A percentile compares a stretch with the other conserved stretches of the same genome.
phyloP scores from a whole-genome alignment of 164 flowering plant genomes.

The Annona cherimola region DNA sequence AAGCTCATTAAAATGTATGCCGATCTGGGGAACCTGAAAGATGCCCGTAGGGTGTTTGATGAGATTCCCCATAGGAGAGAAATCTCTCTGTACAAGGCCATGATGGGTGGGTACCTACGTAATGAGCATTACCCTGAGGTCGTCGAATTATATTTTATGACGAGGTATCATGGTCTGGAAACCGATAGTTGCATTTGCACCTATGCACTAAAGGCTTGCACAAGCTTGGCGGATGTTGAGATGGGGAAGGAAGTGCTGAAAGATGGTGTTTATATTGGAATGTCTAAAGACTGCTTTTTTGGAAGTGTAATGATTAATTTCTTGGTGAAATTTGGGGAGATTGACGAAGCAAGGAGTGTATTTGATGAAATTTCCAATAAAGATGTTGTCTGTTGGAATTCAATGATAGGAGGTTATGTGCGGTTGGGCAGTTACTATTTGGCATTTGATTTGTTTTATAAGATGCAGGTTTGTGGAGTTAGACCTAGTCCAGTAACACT shows the following conservation, averaged over 20 bases:
- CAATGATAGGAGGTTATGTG: slow-evolving; percentile 34
- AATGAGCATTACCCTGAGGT: slow-evolving; percentile 19
- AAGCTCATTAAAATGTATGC: slow-evolving; percentile 24
- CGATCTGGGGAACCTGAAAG: slow-evolving; percentile 18
- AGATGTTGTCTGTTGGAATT: slow-evolving; percentile 53
- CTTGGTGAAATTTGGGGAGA: slow-evolving; percentile 25
- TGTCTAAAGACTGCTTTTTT: slow-evolving; percentile 21
- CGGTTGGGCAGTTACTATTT: slow-evolving; percentile 9
- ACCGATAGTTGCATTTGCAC: slow-evolving; percentile 28
- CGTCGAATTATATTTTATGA: slow-evolving; percentile 24
- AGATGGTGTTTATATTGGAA: slow-evolving; percentile 17
- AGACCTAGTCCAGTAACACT: slow-evolving; percentile 36
- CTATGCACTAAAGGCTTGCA: slow-evolving; percentile 41
- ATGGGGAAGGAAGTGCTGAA: slow-evolving; percentile 26
- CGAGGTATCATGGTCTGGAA: slow-evolving; percentile 18
- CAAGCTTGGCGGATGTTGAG: slow-evolving; percentile 19
- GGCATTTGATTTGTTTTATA: slow-evolving; percentile 26
- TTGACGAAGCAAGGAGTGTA: slow-evolving; percentile 23
- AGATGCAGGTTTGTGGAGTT: slow-evolving; percentile 24
- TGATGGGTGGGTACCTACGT: slow-evolving; percentile 29
- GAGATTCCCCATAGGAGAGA: slow-evolving; percentile 18
- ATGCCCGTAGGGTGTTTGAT: slow-evolving; percentile 30
- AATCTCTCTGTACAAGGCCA: slow-evolving; percentile 25
- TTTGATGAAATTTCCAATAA: slow-evolving; percentile 23
- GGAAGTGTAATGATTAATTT: slow-evolving; percentile 36